Conservation (phyloP, 2,329 filamentous ascomycete species). For the Chaetomium globosum region DNA sequence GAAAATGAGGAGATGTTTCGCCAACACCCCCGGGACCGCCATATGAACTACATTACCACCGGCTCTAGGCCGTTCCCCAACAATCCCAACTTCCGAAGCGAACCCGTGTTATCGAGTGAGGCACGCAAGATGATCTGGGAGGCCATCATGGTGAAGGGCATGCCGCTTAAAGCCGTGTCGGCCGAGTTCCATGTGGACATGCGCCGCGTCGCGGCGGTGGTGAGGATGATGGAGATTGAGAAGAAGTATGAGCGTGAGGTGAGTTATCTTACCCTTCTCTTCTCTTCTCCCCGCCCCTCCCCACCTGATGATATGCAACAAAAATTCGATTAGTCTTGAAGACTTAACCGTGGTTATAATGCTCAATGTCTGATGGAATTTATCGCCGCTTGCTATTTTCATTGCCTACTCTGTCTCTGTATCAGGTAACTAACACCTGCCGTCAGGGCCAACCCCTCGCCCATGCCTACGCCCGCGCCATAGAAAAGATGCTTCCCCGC, state of each 20-base stretch:
- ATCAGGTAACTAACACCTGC: neutral
- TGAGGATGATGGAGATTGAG: slow-evolving; percentile 83
- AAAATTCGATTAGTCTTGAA: slow-evolving; percentile 99
- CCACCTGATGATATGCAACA: slow-evolving; percentile 62
- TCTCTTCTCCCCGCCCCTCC: slow-evolving; percentile 20
- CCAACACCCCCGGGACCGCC: neutral
- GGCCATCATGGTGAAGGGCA: slow-evolving; percentile 65
- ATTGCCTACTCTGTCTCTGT: too few relatives aligned
- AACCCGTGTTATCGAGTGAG: slow-evolving; percentile 72
- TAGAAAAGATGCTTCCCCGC: slow-evolving; percentile 78
- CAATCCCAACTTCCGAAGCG: slow-evolving; percentile 71
- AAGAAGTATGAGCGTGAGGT: slow-evolving; percentile 76
- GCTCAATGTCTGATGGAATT: slow-evolving; percentile 68
- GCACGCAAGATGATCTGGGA: slow-evolving; percentile 74
- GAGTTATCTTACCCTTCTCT: slow-evolving; percentile 46
- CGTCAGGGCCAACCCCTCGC: slow-evolving; percentile 74
- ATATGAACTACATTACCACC: slow-evolving; percentile 44
- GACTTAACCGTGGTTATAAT: slow-evolving; percentile 87
- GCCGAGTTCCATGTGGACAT: slow-evolving; percentile 78
- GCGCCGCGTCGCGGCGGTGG: slow-evolving; percentile 80
- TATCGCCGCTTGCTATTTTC: neutral
- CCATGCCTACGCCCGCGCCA: slow-evolving; percentile 72
- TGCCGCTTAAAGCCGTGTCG: slow-evolving; percentile 75
- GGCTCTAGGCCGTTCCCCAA: slow-evolving; percentile 65
- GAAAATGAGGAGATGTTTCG: slow-evolving; percentile 28